These are phyloP conservation scores for Saccharata proteae DNA, from an alignment of 2,329 filamentous ascomycete genomes.

Conservation along the genomic window DNA sequence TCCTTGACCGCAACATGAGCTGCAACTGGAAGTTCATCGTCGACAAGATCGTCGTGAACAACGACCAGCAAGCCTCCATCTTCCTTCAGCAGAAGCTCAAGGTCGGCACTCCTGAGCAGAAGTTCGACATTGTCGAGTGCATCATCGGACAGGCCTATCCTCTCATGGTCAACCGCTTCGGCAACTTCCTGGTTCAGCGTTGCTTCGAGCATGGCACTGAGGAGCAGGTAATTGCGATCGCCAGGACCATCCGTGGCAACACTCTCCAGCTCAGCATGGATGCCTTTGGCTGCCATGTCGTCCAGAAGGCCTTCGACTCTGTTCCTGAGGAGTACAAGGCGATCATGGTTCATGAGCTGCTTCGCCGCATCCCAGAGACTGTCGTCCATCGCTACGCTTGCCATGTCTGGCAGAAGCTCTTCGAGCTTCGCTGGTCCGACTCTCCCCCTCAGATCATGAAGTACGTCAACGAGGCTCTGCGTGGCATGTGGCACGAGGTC, in stretches of 20 bases:
- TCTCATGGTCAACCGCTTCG: constrained; percentile 96
- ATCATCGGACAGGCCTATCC: constrained; percentile 92
- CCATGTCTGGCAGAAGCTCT: constrained; percentile 99
- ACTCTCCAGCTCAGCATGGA: constrained; percentile 95
- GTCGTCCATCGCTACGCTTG: constrained; percentile 98
- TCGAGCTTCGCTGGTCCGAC: constrained; percentile 91
- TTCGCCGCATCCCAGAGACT: constrained; percentile 90
- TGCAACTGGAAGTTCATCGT: constrained; percentile 99
- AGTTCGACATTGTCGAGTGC: constrained; percentile 91
- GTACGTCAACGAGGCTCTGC: constrained; percentile 88
- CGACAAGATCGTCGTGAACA: constrained; percentile 98
- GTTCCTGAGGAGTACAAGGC: constrained; percentile 97
- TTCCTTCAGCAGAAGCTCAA: constrained; percentile 99
- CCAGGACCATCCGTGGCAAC: constrained; percentile 84
- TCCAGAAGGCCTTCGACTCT: constrained; percentile 97
- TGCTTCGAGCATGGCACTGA: constrained; percentile 97
- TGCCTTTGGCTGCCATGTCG: constrained; percentile 93
- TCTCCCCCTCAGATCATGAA: constrained; percentile 97
- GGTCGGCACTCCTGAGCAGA: constrained; percentile 86
- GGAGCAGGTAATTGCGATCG: constrained; percentile 90
- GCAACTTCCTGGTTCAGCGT: constrained; percentile 94
- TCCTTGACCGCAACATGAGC: constrained; percentile 89
- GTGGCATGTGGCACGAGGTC: constrained; percentile 98
- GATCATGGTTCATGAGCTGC: constrained; percentile 95
- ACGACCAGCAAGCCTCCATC: constrained; percentile 97